Conservation (phyloP, 139 green algal species). For the Chlamydomonas incerta region DNA sequence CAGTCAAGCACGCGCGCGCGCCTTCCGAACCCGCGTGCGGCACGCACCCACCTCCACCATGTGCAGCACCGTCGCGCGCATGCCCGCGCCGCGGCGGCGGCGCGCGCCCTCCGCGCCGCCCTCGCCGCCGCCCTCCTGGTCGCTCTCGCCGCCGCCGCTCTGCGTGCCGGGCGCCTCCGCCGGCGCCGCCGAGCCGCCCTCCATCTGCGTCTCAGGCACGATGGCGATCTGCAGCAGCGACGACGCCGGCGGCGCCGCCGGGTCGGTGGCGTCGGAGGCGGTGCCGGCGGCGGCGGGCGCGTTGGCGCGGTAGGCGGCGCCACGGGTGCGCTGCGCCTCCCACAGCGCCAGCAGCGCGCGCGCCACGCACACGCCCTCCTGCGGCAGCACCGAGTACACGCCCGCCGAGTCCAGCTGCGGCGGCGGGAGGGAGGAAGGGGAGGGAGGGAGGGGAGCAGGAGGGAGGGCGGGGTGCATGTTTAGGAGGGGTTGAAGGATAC, state of each 20-base stretch:
- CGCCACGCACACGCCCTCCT: constrained; percentile 19
- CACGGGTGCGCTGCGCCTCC: constrained; percentile 12
- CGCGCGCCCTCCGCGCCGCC: neutral
- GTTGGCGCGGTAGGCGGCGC: neutral
- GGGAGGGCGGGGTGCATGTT: too few species aligned
- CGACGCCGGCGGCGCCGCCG: neutral
- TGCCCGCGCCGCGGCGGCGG: neutral
- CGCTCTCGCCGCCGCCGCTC: neutral
- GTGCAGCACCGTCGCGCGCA: constrained; percentile 13
- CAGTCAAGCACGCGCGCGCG: too few species aligned
- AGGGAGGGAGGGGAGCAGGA: too few species aligned
- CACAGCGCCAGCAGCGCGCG: constrained; percentile 16
- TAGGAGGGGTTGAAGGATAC: neutral
- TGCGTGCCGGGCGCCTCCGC: neutral
- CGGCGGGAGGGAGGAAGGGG: neutral
- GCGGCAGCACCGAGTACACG: neutral
- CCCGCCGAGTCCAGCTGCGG: constrained; percentile 4
- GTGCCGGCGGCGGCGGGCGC: neutral
- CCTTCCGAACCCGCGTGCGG: too few species aligned
- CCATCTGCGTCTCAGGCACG: constrained; percentile 8
- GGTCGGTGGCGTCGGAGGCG: neutral
- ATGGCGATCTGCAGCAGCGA: neutral
- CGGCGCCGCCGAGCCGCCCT: neutral
- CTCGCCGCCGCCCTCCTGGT: neutral
- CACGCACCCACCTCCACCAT: neutral